Conservation (phyloP, 2,329 filamentous ascomycete genomes). For the Akanthomyces lecanii region DNA sequence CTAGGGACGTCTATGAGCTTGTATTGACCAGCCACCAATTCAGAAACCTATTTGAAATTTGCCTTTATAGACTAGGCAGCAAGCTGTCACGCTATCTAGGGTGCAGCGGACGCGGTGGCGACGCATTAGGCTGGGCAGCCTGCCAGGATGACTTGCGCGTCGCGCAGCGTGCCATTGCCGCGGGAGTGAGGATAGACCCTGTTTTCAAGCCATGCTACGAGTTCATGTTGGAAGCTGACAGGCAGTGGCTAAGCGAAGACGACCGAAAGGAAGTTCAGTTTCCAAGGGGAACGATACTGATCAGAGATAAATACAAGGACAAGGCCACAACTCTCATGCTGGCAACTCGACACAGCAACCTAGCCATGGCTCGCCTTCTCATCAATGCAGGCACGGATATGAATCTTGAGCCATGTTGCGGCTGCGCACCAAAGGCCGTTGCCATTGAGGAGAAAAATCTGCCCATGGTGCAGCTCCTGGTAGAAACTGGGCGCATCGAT, state of each 20-base stretch:
- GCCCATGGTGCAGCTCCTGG: no score
- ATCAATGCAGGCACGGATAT: background rate
- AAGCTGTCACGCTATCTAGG: background rate
- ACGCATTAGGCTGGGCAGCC: background rate
- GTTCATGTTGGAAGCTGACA: background rate
- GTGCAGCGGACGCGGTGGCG: background rate
- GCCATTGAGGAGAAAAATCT: no score
- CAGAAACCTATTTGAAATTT: background rate
- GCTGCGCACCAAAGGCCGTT: no score
- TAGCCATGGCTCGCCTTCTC: background rate
- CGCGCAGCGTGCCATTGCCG: background rate
- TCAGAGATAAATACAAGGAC: background rate
- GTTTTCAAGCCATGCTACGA: background rate
- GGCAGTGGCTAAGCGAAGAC: no score
- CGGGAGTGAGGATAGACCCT: background rate
- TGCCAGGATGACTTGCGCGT: background rate
- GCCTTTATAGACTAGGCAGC: background rate
- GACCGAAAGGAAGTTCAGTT: no score
- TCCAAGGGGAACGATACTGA: background rate
- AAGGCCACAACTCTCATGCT: background rate
- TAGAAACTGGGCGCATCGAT: no score
- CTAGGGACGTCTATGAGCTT: background rate
- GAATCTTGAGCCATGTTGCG: background rate
- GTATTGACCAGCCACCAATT: background rate
- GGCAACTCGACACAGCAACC: background rate